Percentiles rank a stretch among this genome's conserved stretches.
Evolutionary conservation across 2,329 filamentous ascomycete genomes (phyloP).

Genomic region (Stagonosporopsis vannaccii): DNA sequence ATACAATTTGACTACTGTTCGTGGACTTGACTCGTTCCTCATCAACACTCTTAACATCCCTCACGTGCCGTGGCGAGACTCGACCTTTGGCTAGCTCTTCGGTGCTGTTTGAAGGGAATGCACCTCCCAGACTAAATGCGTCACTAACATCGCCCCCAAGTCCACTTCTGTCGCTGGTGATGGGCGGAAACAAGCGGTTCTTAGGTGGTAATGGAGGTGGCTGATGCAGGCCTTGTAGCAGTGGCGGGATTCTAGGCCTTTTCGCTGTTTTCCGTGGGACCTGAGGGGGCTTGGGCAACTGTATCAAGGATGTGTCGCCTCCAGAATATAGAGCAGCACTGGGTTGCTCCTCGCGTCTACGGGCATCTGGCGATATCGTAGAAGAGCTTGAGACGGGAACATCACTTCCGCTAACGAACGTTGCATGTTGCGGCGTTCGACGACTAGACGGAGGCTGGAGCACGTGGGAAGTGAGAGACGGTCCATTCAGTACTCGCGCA

Average conservation of each 20-base stretch:
- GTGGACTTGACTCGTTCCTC: not conserved
- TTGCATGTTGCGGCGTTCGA: constrained; percentile 23
- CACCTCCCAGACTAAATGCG: constrained; percentile 1
- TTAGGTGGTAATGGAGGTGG: constrained; percentile 62
- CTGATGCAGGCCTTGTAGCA: constrained; percentile 68
- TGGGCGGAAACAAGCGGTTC: constrained; percentile 66
- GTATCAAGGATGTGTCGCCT: constrained; percentile 36
- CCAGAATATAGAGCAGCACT: constrained; percentile 21
- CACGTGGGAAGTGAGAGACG: constrained; percentile 18
- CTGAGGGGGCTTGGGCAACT: constrained; percentile 51
- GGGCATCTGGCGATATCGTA: constrained; percentile 28
- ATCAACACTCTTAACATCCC: not conserved
- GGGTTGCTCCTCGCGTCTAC: constrained; percentile 29
- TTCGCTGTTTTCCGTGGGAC: constrained; percentile 40
- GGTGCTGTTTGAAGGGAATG: not conserved
- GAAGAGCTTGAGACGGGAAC: constrained; percentile 37
- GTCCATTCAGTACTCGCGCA: constrained; percentile 45
- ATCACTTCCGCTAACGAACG: constrained; percentile 40
- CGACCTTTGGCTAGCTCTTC: constrained; percentile 6
- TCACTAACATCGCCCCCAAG: constrained; percentile 32
- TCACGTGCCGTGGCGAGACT: not conserved
- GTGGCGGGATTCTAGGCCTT: constrained; percentile 54
- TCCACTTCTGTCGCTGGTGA: constrained; percentile 57
- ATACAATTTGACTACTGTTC: not conserved
- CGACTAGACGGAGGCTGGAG: constrained; percentile 22